Conservation (phyloP, 345 rosid genomes). For the Sisymbrium altissimum region DNA sequence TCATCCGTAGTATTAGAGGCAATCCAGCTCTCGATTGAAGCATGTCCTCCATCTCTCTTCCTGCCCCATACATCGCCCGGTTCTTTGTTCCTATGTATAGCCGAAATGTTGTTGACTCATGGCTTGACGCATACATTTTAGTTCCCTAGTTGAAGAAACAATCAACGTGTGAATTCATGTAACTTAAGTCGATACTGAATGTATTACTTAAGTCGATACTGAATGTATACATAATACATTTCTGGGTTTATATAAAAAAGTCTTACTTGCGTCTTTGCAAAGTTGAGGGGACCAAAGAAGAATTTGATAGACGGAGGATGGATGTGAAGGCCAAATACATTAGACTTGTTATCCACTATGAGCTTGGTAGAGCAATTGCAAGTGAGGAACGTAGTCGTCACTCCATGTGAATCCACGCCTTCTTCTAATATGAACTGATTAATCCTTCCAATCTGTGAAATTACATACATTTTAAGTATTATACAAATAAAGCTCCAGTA, state of each 20-base stretch:
- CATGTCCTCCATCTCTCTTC: constrained; percentile 75
- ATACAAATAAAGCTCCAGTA: background rate
- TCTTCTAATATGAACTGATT: constrained; percentile 56
- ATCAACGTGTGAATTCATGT: background rate
- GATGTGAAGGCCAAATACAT: constrained; percentile 71
- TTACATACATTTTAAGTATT: background rate
- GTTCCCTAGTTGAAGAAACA: constrained; percentile 39
- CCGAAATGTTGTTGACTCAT: constrained; percentile 38
- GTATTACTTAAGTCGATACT: background rate
- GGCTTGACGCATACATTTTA: constrained; percentile 49
- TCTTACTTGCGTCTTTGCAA: constrained; percentile 59
- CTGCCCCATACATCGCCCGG: constrained; percentile 83
- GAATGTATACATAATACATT: background rate
- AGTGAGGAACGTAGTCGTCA: constrained; percentile 63
- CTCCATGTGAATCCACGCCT: constrained; percentile 76
- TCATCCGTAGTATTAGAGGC: constrained; percentile 48
- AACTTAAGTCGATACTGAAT: background rate
- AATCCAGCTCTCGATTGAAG: constrained; percentile 62
- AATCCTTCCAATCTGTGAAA: constrained; percentile 52
- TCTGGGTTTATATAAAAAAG: background rate
- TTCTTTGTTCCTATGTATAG: constrained; percentile 56
- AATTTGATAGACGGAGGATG: constrained; percentile 53
- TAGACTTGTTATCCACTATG: constrained; percentile 67
- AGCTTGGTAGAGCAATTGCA: constrained; percentile 60
- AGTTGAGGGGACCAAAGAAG: constrained; percentile 56